Evolutionary conservation across 202 grass and related monocot species (phyloP).

Genomic region (Digitaria exilis): DNA sequence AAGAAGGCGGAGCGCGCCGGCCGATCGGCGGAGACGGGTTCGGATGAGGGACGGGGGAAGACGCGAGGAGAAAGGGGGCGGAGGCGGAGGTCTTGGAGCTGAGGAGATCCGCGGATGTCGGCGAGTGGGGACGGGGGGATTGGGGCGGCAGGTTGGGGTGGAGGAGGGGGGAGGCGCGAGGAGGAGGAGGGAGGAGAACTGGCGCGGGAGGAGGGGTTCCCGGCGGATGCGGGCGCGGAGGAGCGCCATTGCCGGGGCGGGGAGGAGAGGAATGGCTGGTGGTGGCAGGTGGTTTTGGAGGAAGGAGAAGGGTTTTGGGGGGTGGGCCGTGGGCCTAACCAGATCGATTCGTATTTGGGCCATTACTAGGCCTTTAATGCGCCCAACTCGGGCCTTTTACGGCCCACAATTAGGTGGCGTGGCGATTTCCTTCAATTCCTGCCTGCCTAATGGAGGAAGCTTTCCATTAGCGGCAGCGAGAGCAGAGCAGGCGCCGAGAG

Average conservation of each 20-base stretch:
- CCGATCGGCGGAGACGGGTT: neutral
- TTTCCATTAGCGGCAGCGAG: conserved; percentile 2
- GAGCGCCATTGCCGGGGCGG: neutral
- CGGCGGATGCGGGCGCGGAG: neutral
- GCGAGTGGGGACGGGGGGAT: neutral
- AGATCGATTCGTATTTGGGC: too few species aligned
- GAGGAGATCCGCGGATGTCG: neutral
- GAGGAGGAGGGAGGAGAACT: neutral
- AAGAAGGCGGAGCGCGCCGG: neutral
- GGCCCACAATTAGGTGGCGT: neutral
- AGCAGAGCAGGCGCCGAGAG: neutral
- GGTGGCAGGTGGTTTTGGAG: neutral
- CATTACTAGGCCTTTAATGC: too few species aligned
- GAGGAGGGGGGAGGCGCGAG: neutral
- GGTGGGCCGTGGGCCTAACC: neutral
- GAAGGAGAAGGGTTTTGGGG: neutral
- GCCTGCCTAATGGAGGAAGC: neutral
- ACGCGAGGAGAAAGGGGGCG: neutral
- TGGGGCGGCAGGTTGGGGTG: neutral
- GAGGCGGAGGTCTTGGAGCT: neutral
- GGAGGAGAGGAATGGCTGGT: neutral
- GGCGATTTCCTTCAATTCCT: neutral
- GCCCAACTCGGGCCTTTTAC: neutral
- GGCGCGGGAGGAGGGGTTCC: neutral
- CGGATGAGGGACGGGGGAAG: too few species aligned